Evolutionary conservation across 1,284 basidiomycete species (phyloP), one percentile per base, ranked within the genome.

Genomic region (Mycena citricolor): DNA sequence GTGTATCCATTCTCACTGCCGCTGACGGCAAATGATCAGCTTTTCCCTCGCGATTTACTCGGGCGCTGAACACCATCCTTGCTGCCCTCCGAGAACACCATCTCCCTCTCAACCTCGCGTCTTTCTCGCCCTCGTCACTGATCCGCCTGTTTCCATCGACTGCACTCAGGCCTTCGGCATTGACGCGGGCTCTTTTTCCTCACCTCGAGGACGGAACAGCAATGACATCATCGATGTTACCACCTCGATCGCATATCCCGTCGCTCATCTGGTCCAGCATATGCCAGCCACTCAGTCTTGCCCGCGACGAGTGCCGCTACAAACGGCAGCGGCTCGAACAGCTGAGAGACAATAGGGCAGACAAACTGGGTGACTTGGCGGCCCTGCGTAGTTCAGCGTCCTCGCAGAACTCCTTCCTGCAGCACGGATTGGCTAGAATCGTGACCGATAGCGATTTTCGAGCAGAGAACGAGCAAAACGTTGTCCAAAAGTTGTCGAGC

Each of bases 301-400:
- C 79, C 4, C 69, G 72, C 13, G 77, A 83, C 42, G 87, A 90
- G 62, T 86, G 84, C 56, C 62, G 60, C 23, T 64, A 72, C 49
- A 83, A 81, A 52, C 72, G 75, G n/a, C 66, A 67, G 42, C 69
- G 74, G 39, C 68, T 88, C 13, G 74, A 82, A 48, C 69, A 63
- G 19, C 68, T 87, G 7, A 71, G 86, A 16, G 74, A 90, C 54
- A 70, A 80, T 49, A 71, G 77, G 8, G 86, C 86, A 1, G 71
- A 80, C 54, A 63, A 70, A 2, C 71, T 89, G 4, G 86, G 86
- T 2, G 59, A 61, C 5, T 69, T 90, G 4, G 67, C 79, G 2
- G 69, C 68, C 28, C 65, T 80, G 56, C 73, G 82, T n/a, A 67
- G 71, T 14, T 49, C 61, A 11, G 41, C 4, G 54, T 61, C 7